Conservation (phyloP, 2,329 filamentous ascomycete species). For the Fonsecaea pugnacius region DNA sequence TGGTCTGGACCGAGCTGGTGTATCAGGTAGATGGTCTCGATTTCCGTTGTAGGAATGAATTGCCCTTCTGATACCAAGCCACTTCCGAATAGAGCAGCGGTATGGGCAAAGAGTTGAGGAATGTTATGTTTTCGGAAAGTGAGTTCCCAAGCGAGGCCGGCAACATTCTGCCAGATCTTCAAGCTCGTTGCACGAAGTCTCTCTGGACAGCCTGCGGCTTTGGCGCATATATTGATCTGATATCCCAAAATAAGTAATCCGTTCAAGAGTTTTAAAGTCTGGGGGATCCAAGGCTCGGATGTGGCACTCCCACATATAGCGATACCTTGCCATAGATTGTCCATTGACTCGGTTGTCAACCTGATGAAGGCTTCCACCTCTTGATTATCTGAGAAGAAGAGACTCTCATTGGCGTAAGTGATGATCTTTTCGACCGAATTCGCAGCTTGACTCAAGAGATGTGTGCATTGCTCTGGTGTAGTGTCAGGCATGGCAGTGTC, state of each 20-base stretch:
- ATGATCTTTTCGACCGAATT: slow-evolving; percentile 21
- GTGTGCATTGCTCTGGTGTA: neutral
- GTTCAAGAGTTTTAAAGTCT: slow-evolving; percentile 19
- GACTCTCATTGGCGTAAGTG: slow-evolving; percentile 20
- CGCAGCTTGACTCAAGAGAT: slow-evolving; percentile 12
- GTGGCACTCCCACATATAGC: slow-evolving; percentile 1
- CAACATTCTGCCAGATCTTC: slow-evolving; percentile 17
- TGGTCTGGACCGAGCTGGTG: slow-evolving; percentile 17
- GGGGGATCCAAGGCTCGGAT: slow-evolving; percentile 1
- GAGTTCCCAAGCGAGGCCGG: slow-evolving; percentile 24
- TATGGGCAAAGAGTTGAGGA: slow-evolving; percentile 13
- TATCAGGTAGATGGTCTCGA: slow-evolving; percentile 27
- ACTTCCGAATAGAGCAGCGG: slow-evolving; percentile 10
- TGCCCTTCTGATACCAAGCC: neutral
- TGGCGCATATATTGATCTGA: slow-evolving; percentile 16
- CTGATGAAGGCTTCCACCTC: slow-evolving; percentile 21
- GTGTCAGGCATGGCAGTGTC: neutral
- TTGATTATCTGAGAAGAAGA: slow-evolving; percentile 7
- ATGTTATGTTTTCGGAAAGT: slow-evolving; percentile 19
- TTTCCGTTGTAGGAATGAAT: slow-evolving; percentile 7
- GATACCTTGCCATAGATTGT: slow-evolving; percentile 13
- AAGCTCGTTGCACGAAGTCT: neutral
- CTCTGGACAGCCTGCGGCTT: neutral
- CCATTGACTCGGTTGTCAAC: slow-evolving; percentile 5
- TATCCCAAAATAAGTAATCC: slow-evolving; percentile 23